Evolutionary conservation across 2,329 filamentous ascomycete species (phyloP).

Genomic region (Alternaria brassicicola): DNA sequence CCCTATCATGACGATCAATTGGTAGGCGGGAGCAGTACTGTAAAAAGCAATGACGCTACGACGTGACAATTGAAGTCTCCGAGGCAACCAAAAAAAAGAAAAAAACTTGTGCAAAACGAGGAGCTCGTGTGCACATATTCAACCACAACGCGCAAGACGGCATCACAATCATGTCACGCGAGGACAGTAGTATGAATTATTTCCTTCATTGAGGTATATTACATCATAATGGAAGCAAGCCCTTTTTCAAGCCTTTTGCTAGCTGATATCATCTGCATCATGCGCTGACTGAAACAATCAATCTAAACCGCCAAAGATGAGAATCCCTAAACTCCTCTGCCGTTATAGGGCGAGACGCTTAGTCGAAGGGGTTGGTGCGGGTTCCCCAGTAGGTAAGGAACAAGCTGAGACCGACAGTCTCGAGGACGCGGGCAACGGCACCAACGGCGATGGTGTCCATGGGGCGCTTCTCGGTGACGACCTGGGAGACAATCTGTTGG

Average conservation of each 20-base stretch:
- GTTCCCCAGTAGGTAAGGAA: constrained; percentile 99
- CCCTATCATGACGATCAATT: too few relatives aligned
- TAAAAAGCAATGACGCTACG: too few relatives aligned
- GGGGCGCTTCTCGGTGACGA: constrained; percentile 90
- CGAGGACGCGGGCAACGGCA: constrained; percentile 81
- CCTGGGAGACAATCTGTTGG: constrained; percentile 77
- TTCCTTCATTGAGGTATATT: constrained; percentile 31
- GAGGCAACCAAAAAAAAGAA: too few relatives aligned
- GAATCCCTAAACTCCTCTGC: constrained; percentile 30
- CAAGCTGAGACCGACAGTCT: constrained; percentile 89
- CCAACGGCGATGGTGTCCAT: constrained; percentile 88
- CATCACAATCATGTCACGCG: background rate
- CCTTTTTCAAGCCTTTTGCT: constrained; percentile 26
- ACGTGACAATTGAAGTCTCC: too few relatives aligned
- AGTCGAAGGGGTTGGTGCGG: constrained; percentile 89
- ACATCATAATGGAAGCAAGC: constrained; percentile 34
- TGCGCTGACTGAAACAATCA: constrained; percentile 27
- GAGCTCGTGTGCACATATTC: too few relatives aligned
- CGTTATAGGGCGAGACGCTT: constrained; percentile 47
- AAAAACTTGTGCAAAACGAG: too few relatives aligned
- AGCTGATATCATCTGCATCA: constrained; percentile 32
- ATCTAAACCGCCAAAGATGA: constrained; percentile 35
- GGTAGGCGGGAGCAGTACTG: too few relatives aligned
- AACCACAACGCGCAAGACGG: background rate
- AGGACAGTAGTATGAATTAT: constrained; percentile 10